Evolutionary conservation across 202 grass and related monocot species (phyloP).

Genomic region (Dendrocalamus latiflorus): DNA sequence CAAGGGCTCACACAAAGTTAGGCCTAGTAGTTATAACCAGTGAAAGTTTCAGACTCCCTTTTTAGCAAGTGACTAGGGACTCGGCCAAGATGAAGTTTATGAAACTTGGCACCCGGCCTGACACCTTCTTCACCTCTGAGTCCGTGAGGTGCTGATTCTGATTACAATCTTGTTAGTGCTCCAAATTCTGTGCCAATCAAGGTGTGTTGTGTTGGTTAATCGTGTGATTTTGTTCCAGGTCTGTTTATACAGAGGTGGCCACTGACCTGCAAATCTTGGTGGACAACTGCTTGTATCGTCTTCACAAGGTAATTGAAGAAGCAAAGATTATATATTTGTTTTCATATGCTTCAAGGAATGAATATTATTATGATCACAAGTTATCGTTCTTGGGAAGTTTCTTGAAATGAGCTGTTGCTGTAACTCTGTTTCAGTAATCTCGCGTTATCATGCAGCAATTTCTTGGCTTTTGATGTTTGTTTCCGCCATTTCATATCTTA

Average conservation of each 20-base stretch:
- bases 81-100: slow-evolving; percentile 88
- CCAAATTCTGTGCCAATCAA: not conserved
- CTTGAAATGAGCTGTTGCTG: not conserved
- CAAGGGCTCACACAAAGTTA: slow-evolving; percentile 45
- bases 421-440: not conserved
- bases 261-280: slow-evolving; percentile 91
- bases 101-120: slow-evolving; percentile 83
- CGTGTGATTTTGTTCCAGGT: slow-evolving; percentile 41
- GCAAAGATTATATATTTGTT: not conserved
- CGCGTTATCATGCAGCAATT: not conserved
- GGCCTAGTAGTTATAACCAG: slow-evolving; percentile 30
- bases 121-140: slow-evolving; percentile 78
- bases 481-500: not conserved
- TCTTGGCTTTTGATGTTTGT: not conserved
- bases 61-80: slow-evolving; percentile 24
- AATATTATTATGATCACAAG: not conserved
- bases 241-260: slow-evolving; percentile 83
- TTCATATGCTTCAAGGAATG: not conserved
- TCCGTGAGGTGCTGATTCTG: slow-evolving; percentile 48
- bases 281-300: slow-evolving; percentile 56
- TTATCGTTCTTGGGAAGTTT: not conserved
- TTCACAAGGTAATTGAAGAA: slow-evolving; percentile 73
- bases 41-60: slow-evolving; percentile 31
- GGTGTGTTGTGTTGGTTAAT: not conserved
- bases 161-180: not conserved